A percentile compares a stretch with the other conserved stretches of the same genome.
These are phyloP conservation scores for Plasmodium inui DNA, from an alignment of 169 alveolate species.

Conservation along the genomic window DNA sequence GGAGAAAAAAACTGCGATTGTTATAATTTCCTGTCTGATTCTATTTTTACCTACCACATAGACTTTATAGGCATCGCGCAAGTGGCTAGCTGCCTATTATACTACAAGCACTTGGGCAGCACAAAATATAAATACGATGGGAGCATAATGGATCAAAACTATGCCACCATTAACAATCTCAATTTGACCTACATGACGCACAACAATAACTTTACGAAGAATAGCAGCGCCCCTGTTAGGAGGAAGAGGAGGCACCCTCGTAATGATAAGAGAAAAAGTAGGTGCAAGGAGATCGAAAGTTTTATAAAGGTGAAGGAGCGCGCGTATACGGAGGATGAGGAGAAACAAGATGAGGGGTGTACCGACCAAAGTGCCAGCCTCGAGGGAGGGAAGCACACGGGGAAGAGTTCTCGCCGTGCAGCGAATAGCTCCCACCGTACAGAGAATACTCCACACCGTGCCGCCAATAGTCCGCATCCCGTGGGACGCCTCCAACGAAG, in stretches of 20 bases:
- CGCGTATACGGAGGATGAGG: slow-evolving; percentile 19
- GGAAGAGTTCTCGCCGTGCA: neutral
- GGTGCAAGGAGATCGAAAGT: slow-evolving; percentile 42
- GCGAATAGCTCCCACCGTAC: neutral
- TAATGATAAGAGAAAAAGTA: neutral
- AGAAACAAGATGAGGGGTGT: neutral
- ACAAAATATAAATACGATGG: slow-evolving; percentile 47
- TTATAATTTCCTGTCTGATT: slow-evolving; percentile 44
- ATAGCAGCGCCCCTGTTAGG: neutral
- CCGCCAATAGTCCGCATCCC: neutral
- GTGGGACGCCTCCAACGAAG: neutral
- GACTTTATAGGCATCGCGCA: slow-evolving; percentile 73
- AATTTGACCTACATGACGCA: slow-evolving; percentile 55
- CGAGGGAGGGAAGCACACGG: neutral
- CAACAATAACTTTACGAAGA: slow-evolving; percentile 24
- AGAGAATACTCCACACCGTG: neutral
- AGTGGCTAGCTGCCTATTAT: slow-evolving; percentile 72
- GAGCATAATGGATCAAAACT: slow-evolving; percentile 11
- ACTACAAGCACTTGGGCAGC: slow-evolving; percentile 43
- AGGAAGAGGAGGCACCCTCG: neutral
- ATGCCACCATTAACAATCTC: slow-evolving; percentile 13
- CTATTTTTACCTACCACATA: slow-evolving; percentile 48
- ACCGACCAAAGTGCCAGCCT: neutral
- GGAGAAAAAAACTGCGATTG: slow-evolving; percentile 72
- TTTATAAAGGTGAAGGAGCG: slow-evolving; percentile 58